These are phyloP conservation scores for Harringtonia aguacate DNA, from an alignment of 2,329 filamentous ascomycete species.

Conservation along the genomic window DNA sequence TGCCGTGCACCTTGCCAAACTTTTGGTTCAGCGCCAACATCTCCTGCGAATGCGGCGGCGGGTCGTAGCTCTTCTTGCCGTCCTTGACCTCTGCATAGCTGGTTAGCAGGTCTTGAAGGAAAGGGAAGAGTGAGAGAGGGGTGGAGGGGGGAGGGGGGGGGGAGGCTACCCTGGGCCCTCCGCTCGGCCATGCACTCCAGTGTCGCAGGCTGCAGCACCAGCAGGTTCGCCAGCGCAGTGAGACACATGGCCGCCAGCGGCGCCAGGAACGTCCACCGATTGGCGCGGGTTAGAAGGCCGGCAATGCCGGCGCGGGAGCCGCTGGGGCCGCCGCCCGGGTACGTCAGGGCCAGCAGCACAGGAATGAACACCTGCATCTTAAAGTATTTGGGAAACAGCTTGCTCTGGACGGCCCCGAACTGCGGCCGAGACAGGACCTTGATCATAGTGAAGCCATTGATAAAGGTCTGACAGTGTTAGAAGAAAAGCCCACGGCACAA, in stretches of 20 bases:
- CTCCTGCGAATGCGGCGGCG: constrained; percentile 68
- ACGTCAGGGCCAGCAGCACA: constrained; percentile 64
- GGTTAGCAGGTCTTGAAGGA: not conserved
- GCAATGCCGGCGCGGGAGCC: constrained; percentile 27
- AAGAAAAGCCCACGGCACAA: too few relatives aligned
- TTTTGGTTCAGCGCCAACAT: constrained; percentile 72
- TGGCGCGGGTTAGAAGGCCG: constrained; percentile 48
- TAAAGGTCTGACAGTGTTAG: constrained; percentile 44
- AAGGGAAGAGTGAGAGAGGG: too few relatives aligned
- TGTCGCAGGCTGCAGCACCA: constrained; percentile 64
- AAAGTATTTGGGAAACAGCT: constrained; percentile 85
- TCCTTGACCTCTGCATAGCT: constrained; percentile 60
- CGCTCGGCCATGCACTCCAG: constrained; percentile 63
- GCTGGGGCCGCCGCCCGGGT: constrained; percentile 46
- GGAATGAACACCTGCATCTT: constrained; percentile 69
- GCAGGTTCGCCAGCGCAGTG: constrained; percentile 60
- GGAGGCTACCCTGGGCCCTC: constrained; percentile 67
- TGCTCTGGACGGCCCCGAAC: constrained; percentile 71
- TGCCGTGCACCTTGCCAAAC: constrained; percentile 71
- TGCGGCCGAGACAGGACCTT: constrained; percentile 64
- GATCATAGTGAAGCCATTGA: constrained; percentile 65
- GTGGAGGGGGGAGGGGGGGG: too few relatives aligned
- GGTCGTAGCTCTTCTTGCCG: constrained; percentile 77
- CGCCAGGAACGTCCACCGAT: constrained; percentile 52
- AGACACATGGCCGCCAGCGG: constrained; percentile 61